Percentiles rank a stretch among this genome's conserved stretches.
phyloP scores from a whole-genome alignment of 352 stramenopile species.

The Phytophthora meadii region DNA sequence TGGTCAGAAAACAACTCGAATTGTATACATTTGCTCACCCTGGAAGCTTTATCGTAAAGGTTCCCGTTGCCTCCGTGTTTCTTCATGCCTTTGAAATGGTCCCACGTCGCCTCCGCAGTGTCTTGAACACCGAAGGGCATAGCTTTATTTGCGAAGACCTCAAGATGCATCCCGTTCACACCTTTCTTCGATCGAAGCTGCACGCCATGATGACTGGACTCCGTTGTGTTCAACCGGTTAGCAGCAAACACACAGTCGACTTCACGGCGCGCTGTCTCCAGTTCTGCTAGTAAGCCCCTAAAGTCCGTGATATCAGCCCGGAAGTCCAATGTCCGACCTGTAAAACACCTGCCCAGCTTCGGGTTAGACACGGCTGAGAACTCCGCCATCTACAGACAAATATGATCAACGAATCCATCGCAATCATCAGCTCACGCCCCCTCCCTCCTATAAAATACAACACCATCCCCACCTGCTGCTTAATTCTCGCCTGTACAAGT shows the following conservation, averaged over 20 bases:
- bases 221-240: constrained; percentile 38
- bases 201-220: constrained; percentile 38
- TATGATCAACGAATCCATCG: constrained; percentile 1
- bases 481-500: constrained; percentile 37
- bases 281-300: constrained; percentile 20
- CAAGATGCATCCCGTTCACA: constrained; percentile 22
- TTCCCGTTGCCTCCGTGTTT: constrained; percentile 42
- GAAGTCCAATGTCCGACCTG: constrained; percentile 26
- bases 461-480: constrained; percentile 17
- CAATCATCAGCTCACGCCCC: background rate
- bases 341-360: constrained; percentile 21
- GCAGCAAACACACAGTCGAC: constrained; percentile 34
- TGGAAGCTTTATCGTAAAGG: constrained; percentile 39
- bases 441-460: background rate
- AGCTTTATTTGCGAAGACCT: constrained; percentile 48
- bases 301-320: constrained; percentile 32
- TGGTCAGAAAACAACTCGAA: background rate
- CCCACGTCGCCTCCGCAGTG: constrained; percentile 40
- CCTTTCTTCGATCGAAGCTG: constrained; percentile 33
- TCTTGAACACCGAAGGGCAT: constrained; percentile 45
- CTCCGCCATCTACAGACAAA: constrained; percentile 29
- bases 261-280: constrained; percentile 24
- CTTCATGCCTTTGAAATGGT: constrained; percentile 49
- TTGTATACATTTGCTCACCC: constrained; percentile 13
- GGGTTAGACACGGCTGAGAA: constrained; percentile 26